phyloP scores from a whole-genome alignment of 2,329 filamentous ascomycete genomes.

The Fusarium buharicum region DNA sequence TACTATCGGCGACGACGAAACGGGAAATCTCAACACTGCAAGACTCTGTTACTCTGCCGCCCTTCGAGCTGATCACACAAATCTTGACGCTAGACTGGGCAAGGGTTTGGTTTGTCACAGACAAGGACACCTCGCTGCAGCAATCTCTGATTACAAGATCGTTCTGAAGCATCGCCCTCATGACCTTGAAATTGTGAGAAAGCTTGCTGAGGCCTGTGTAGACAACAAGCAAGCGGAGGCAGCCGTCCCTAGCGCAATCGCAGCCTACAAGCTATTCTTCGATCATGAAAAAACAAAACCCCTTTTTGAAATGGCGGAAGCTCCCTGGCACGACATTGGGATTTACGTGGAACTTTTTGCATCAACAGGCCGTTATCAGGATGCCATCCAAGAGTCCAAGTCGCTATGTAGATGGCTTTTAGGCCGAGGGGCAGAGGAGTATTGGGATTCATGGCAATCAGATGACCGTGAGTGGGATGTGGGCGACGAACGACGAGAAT shows the following conservation, averaged over 20 bases:
- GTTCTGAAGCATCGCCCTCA: constrained; percentile 63
- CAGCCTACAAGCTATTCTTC: constrained; percentile 62
- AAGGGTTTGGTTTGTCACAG: constrained; percentile 69
- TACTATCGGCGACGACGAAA: constrained; percentile 59
- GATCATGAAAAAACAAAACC: constrained; percentile 52
- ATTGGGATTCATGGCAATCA: constrained; percentile 77
- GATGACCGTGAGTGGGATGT: constrained; percentile 93
- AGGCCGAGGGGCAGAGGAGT: constrained; percentile 75
- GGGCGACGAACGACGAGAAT: constrained; percentile 72
- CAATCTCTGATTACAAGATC: constrained; percentile 66
- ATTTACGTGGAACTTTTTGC: constrained; percentile 86
- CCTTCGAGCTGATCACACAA: constrained; percentile 65
- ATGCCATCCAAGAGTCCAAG: constrained; percentile 77
- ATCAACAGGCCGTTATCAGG: constrained; percentile 68
- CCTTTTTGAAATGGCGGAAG: constrained; percentile 50
- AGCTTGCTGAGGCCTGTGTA: constrained; percentile 66
- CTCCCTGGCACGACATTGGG: constrained; percentile 83
- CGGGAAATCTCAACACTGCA: constrained; percentile 63
- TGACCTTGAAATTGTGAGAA: constrained; percentile 65
- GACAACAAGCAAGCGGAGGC: constrained; percentile 60
- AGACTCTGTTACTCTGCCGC: constrained; percentile 69
- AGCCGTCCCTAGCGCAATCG: constrained; percentile 54
- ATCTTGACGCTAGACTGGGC: constrained; percentile 67
- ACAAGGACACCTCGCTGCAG: constrained; percentile 63
- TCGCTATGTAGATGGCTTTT: constrained; percentile 83